phyloP scores from a whole-genome alignment of 371 early-diverging fungal species.

The Zopfochytrium polystomum region DNA sequence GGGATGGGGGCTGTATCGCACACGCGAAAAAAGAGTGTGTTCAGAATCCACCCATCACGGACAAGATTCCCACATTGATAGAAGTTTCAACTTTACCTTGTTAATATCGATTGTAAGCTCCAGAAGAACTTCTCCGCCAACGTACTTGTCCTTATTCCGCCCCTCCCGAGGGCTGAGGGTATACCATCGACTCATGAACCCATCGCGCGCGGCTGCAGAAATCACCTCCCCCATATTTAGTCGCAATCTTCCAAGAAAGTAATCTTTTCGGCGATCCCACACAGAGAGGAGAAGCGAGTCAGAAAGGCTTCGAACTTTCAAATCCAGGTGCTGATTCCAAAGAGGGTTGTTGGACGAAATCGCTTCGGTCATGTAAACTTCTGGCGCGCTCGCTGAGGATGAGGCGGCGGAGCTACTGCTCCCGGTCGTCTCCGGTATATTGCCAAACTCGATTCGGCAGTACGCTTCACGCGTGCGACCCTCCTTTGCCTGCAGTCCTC shows the following conservation, averaged over 20 bases:
- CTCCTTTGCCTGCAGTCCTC: conserved; percentile 38
- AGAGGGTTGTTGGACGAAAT: conserved; percentile 23
- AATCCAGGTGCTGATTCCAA: conserved; percentile 44
- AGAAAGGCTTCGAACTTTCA: conserved; percentile 24
- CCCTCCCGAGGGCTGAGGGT: conserved; percentile 28
- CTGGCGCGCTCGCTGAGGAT: conserved; percentile 14
- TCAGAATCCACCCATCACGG: no score
- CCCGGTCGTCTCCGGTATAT: conserved; percentile 17
- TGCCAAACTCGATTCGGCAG: conserved; percentile 40
- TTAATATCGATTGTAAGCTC: conserved; percentile 29
- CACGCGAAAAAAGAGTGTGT: no score
- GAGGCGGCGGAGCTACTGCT: no score
- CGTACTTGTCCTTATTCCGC: conserved; percentile 43
- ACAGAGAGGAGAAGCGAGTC: conserved; percentile 34
- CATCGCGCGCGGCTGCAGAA: conserved; percentile 22
- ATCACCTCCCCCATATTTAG: conserved; percentile 31
- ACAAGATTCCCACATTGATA: no score
- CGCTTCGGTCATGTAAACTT: conserved; percentile 34
- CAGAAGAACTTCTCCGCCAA: conserved; percentile 39
- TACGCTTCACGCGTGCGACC: conserved; percentile 35
- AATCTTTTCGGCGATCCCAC: conserved; percentile 43
- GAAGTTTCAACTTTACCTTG: no score
- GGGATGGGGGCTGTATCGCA: no score
- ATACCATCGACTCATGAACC: conserved; percentile 26
- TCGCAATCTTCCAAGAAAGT: conserved; percentile 34